Evolutionary conservation across 768 basidiomycete genomes (phyloP).

Genomic region (Mycena olivaceomarginata): DNA sequence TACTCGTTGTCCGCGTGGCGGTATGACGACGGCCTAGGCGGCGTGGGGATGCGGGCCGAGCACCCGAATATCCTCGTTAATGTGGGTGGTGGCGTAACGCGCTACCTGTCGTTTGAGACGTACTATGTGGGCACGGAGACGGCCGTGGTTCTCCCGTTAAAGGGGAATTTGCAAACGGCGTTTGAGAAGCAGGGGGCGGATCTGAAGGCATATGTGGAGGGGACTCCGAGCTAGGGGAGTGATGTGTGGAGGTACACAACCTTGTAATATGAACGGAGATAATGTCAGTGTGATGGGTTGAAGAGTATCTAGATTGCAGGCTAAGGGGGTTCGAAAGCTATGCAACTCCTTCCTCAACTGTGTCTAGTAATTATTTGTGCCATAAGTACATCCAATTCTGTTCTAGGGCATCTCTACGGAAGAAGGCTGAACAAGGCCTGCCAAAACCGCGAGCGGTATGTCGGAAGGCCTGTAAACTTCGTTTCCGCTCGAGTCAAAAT

Average conservation of each 20-base stretch:
- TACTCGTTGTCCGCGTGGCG: constrained; percentile 31
- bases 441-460: too few species aligned
- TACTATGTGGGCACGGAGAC: constrained; percentile 26
- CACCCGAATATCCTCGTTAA: constrained; percentile 32
- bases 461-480: too few species aligned
- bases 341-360: too few species aligned
- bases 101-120: constrained; percentile 34
- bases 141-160: constrained; percentile 18
- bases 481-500: too few species aligned
- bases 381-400: too few species aligned
- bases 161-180: constrained; percentile 31
- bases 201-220: constrained; percentile 32
- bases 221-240: constrained; percentile 11
- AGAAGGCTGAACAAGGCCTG: too few species aligned
- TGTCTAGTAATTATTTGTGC: too few species aligned
- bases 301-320: too few species aligned
- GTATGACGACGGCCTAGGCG: constrained; percentile 29
- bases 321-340: too few species aligned
- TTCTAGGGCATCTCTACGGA: too few species aligned
- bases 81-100: constrained; percentile 24
- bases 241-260: constrained; percentile 8
- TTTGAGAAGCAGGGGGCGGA: constrained; percentile 31
- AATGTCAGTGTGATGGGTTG: too few species aligned
- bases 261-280: too few species aligned
- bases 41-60: constrained; percentile 29